Evolutionary conservation across 78 protist genomes (phyloP).

Genomic region (Dictyostelium citrinum): DNA sequence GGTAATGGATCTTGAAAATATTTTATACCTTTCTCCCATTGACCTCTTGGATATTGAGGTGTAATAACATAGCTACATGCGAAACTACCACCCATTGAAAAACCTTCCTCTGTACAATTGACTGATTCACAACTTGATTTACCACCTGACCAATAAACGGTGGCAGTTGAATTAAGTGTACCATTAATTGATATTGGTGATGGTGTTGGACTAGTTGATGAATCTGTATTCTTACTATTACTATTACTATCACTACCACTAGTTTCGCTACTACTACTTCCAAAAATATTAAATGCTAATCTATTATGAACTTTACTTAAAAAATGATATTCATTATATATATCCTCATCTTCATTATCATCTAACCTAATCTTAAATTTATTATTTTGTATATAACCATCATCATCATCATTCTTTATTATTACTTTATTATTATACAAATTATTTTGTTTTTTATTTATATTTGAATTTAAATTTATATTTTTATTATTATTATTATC

Average conservation of each 20-base stretch:
- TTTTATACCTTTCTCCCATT: constrained; percentile 17
- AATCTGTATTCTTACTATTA: neutral
- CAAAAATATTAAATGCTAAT: neutral
- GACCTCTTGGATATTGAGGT: neutral
- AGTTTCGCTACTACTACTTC: neutral
- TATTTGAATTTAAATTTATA: neutral
- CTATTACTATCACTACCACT: neutral
- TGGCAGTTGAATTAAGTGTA: neutral
- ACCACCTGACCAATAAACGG: neutral
- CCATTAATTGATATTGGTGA: neutral
- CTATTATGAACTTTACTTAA: neutral
- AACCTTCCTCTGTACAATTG: neutral
- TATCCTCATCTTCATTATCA: neutral
- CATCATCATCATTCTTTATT: neutral
- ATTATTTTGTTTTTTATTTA: neutral
- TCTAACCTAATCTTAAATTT: neutral
- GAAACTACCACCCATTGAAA: neutral
- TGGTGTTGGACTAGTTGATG: neutral
- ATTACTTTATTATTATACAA: neutral
- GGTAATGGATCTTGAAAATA: constrained; percentile 32
- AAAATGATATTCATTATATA: neutral
- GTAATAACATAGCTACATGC: neutral
- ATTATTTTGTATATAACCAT: neutral
- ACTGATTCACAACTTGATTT: neutral
- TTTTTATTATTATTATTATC: neutral